phyloP scores from a whole-genome alignment of 768 basidiomycete genomes.

The Clavulina sp. region DNA sequence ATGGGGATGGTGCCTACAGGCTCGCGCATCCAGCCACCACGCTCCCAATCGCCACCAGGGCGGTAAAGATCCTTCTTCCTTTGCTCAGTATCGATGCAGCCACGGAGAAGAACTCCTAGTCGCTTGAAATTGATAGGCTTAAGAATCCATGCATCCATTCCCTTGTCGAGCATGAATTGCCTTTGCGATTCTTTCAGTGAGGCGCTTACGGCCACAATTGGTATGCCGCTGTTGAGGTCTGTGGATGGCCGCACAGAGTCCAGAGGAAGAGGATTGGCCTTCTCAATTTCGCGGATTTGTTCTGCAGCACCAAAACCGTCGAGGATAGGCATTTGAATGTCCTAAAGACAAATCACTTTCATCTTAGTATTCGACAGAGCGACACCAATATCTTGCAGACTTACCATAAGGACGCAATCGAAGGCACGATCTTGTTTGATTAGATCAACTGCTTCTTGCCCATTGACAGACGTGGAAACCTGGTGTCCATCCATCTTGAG shows the following conservation, averaged over 20 bases:
- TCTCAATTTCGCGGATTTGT: conserved; percentile 47
- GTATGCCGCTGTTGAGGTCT: conserved; percentile 43
- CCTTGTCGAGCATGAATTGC: conserved; percentile 31
- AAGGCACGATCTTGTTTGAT: conserved; percentile 40
- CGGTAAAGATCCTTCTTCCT: conserved; percentile 32
- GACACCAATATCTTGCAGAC: conserved; percentile 52
- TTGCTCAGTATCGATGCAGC: conserved; percentile 35
- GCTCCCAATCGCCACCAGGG: conserved; percentile 39
- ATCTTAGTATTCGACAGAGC: too few relatives aligned
- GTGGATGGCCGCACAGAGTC: conserved; percentile 24
- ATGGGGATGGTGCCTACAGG: background rate
- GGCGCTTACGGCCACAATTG: conserved; percentile 70
- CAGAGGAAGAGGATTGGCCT: conserved; percentile 8
- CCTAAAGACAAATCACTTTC: too few relatives aligned
- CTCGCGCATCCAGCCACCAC: conserved; percentile 37
- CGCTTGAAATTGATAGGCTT: conserved; percentile 70
- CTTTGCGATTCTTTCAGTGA: conserved; percentile 44
- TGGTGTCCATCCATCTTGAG: conserved; percentile 46
- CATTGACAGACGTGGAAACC: conserved; percentile 51
- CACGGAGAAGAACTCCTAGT: conserved; percentile 37
- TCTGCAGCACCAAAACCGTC: conserved; percentile 54
- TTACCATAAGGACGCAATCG: conserved; percentile 68
- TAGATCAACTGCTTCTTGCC: conserved; percentile 53
- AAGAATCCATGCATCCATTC: conserved; percentile 70
- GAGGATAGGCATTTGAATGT: conserved; percentile 58